These are phyloP conservation scores for Thozetella sp. DNA, from an alignment of 495 filamentous ascomycete genomes.

Conservation along the genomic window DNA sequence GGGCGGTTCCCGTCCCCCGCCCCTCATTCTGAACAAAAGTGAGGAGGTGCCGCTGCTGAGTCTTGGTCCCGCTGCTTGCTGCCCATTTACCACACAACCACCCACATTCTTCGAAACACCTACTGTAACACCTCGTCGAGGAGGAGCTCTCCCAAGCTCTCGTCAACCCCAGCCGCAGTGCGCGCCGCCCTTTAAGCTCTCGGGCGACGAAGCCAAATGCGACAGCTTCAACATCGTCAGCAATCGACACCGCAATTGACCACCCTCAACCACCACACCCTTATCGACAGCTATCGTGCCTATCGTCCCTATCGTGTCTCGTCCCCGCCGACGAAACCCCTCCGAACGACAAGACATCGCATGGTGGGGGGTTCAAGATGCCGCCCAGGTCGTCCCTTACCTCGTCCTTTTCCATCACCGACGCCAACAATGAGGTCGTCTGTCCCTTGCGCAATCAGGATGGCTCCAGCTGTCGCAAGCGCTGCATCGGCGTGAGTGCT, in stretches of 20 bases:
- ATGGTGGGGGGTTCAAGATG: slow-evolving; percentile 67
- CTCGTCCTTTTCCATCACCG: slow-evolving; percentile 88
- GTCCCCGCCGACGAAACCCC: slow-evolving; percentile 25
- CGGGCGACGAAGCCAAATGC: slow-evolving; percentile 15
- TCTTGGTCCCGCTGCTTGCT: neutral
- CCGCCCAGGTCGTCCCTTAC: slow-evolving; percentile 86
- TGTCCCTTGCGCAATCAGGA: slow-evolving; percentile 96
- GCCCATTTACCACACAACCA: slow-evolving; percentile 17
- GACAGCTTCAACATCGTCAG: slow-evolving; percentile 21
- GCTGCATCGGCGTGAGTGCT: slow-evolving; percentile 91
- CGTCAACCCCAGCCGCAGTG: slow-evolving; percentile 15
- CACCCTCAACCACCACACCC: slow-evolving; percentile 32
- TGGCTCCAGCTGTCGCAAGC: slow-evolving; percentile 95
- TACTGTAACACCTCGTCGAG: slow-evolving; percentile 43
- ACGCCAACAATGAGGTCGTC: slow-evolving; percentile 93
- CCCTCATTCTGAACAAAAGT: neutral
- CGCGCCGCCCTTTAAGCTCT: slow-evolving; percentile 14
- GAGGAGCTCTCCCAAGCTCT: slow-evolving; percentile 25
- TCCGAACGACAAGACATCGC: slow-evolving; percentile 23
- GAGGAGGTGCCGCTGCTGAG: slow-evolving; percentile 3
- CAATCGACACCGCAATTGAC: slow-evolving; percentile 35
- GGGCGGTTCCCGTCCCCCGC: neutral
- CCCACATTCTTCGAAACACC: slow-evolving; percentile 45
- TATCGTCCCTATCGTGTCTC: slow-evolving; percentile 16
- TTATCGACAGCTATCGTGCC: slow-evolving; percentile 35